These are phyloP conservation scores for Plasmodium falciparum DNA, from an alignment of 169 alveolate genomes.

Conservation along the genomic window DNA sequence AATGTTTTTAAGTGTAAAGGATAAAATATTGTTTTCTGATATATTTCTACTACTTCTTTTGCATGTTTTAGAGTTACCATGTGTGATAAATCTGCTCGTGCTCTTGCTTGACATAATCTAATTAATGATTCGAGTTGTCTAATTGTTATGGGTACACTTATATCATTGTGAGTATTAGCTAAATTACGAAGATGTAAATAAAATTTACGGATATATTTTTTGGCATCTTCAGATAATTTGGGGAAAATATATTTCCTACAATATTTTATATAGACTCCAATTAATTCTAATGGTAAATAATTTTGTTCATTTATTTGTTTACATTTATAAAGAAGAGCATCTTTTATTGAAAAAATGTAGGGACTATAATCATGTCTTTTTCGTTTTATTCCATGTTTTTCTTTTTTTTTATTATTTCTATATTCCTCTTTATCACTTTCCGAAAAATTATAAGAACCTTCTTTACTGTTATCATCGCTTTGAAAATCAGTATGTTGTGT, in stretches of 20 bases:
- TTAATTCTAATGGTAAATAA: constrained; percentile 46
- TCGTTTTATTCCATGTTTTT: not conserved
- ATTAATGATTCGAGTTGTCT: constrained; percentile 92
- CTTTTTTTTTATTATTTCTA: not conserved
- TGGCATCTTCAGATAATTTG: constrained; percentile 46
- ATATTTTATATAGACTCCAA: constrained; percentile 38
- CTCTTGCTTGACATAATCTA: constrained; percentile 93
- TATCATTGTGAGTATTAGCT: constrained; percentile 37
- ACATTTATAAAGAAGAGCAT: constrained; percentile 38
- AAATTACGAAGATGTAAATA: constrained; percentile 57
- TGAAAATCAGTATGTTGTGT: not conserved
- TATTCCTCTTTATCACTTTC: not conserved
- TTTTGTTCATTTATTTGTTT: constrained; percentile 51
- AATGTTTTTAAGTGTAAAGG: constrained; percentile 42
- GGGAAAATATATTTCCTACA: constrained; percentile 51
- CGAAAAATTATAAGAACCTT: too few relatives aligned
- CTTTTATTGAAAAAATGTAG: constrained; percentile 8
- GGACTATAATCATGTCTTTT: not conserved
- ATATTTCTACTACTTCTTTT: constrained; percentile 81
- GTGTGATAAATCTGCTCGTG: constrained; percentile 87
- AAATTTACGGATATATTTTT: constrained; percentile 47
- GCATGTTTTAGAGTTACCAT: constrained; percentile 78
- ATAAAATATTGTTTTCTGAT: constrained; percentile 79
- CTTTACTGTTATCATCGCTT: not conserved
- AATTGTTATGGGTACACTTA: constrained; percentile 87